These are phyloP conservation scores for Aphanocladium album DNA, from an alignment of 2,329 filamentous ascomycete species.

Conservation along the genomic window DNA sequence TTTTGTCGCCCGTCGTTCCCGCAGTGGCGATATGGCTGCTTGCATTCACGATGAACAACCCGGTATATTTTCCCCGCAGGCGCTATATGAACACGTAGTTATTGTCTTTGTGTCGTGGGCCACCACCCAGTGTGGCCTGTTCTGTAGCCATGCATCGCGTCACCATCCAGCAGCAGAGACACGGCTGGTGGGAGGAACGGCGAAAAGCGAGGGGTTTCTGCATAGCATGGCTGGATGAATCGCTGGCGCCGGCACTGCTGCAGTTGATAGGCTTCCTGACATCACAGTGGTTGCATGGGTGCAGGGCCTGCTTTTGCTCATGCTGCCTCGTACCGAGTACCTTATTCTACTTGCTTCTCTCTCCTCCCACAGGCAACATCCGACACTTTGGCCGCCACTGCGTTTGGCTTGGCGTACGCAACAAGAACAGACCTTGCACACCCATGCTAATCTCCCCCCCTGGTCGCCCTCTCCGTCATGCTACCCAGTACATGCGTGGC, in stretches of 20 bases:
- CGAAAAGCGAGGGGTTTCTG: neutral
- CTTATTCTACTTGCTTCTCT: neutral
- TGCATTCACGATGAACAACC: neutral
- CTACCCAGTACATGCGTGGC: neutral
- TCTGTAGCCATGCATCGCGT: neutral
- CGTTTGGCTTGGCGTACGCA: slow-evolving; percentile 7
- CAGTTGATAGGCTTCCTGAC: neutral
- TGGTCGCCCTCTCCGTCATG: neutral
- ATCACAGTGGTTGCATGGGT: neutral
- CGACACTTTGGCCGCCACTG: neutral
- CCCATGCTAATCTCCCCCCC: neutral
- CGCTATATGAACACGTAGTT: neutral
- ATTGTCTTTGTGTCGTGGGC: neutral
- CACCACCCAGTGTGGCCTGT: neutral
- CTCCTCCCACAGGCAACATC: neutral
- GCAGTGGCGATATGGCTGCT: slow-evolving; percentile 6
- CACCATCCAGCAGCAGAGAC: neutral
- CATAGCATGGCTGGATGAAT: neutral
- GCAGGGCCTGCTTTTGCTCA: neutral
- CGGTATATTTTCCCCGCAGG: neutral
- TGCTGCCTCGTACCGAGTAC: neutral
- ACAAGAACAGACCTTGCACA: neutral
- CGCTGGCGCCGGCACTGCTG: neutral
- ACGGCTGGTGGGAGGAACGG: neutral
- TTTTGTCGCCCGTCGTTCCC: neutral